These are phyloP conservation scores for Cardamine chenopodiifolia DNA, from an alignment of 345 rosid genomes.

Conservation along the genomic window DNA sequence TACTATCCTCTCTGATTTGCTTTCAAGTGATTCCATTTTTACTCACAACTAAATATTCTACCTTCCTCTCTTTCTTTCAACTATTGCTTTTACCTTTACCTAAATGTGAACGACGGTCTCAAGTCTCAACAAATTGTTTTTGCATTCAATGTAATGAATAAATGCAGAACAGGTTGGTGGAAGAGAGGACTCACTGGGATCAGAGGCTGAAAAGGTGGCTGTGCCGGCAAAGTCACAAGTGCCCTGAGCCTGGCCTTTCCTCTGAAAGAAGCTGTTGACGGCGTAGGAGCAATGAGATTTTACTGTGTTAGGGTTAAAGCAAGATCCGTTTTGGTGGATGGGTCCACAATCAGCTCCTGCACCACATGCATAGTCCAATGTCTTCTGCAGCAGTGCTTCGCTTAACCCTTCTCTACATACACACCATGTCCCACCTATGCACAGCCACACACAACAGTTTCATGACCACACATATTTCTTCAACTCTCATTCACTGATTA, in stretches of 20 bases:
- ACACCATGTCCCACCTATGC: constrained; percentile 75
- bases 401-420: constrained; percentile 68
- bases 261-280: constrained; percentile 90
- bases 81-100: constrained; percentile 7
- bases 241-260: constrained; percentile 67
- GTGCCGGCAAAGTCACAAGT: constrained; percentile 86
- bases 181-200: constrained; percentile 57
- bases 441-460: neutral
- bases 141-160: neutral
- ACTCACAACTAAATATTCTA: neutral
- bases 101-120: constrained; percentile 22
- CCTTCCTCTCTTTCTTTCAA: neutral
- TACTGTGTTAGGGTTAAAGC: constrained; percentile 75
- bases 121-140: constrained; percentile 9
- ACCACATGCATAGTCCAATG: constrained; percentile 95
- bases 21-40: constrained; percentile 18
- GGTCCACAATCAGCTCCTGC: constrained; percentile 96
- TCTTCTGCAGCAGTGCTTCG: constrained; percentile 65
- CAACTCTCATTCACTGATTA: neutral
- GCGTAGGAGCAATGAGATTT: constrained; percentile 83
- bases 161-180: neutral
- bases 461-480: neutral
- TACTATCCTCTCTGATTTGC: constrained; percentile 20
- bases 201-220: constrained; percentile 55
- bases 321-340: constrained; percentile 58